Conservation (phyloP, 768 basidiomycete species). For the Pluteus cervinus region DNA sequence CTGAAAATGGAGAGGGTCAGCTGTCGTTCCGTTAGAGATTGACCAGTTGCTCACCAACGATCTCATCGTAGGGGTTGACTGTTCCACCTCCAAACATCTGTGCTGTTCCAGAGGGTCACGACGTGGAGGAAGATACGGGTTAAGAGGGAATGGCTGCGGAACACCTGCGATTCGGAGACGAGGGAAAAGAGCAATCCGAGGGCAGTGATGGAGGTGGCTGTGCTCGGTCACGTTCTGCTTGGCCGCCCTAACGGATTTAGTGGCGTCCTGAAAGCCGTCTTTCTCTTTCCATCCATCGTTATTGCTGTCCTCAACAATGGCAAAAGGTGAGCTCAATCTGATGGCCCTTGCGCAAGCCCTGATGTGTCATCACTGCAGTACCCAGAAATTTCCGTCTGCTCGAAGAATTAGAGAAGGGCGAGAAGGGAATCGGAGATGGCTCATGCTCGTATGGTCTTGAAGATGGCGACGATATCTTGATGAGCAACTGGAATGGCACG, state of each 20-base stretch:
- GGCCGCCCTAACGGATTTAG: conserved; percentile 7
- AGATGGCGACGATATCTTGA: conserved; percentile 93
- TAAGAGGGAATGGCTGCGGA: conserved; percentile 8
- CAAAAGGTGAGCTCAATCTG: conserved; percentile 38
- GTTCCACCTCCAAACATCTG: conserved; percentile 69
- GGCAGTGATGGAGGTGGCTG: conserved; percentile 24
- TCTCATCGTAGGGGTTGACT: conserved; percentile 81
- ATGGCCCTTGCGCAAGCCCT: conserved; percentile 1
- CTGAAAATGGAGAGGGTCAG: conserved; percentile 30
- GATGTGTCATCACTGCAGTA: conserved; percentile 40
- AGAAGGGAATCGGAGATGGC: conserved; percentile 98
- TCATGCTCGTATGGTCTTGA: conserved; percentile 96
- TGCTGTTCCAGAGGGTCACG: conserved; percentile 2
- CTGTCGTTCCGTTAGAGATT: background rate
- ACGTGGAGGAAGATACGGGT: background rate
- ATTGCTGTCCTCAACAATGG: conserved; percentile 28
- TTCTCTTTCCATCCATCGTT: conserved; percentile 6
- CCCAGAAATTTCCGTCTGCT: conserved; percentile 95
- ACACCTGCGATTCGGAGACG: conserved; percentile 4
- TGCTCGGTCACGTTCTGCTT: conserved; percentile 15
- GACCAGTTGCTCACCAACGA: conserved; percentile 65
- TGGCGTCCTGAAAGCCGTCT: background rate
- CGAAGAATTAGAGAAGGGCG: conserved; percentile 98
- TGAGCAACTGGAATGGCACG: conserved; percentile 98
- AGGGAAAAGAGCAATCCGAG: conserved; percentile 15